These are phyloP conservation scores for Rhexocercosporidium sp. DNA, from an alignment of 2,329 filamentous ascomycete genomes.

Conservation along the genomic window DNA sequence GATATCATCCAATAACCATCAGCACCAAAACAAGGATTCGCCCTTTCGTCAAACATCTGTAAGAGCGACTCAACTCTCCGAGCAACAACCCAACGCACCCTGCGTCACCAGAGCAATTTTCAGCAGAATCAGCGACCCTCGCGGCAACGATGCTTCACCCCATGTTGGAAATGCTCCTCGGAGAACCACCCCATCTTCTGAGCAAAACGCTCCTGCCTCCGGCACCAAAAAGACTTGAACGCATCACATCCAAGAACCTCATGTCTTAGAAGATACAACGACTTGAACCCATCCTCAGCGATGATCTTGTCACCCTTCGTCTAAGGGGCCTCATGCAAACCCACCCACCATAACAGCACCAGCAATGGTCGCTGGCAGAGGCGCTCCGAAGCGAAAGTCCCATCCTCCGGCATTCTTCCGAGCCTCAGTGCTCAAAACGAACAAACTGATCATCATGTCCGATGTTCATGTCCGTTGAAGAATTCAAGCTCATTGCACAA, in stretches of 20 bases:
- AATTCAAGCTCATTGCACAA: neutral
- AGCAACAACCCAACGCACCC: neutral
- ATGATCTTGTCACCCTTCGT: constrained; percentile 1
- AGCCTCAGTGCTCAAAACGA: constrained; percentile 3
- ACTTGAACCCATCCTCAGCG: neutral
- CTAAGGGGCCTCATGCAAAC: neutral
- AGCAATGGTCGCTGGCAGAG: neutral
- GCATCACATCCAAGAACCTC: neutral
- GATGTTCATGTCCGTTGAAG: constrained; percentile 1
- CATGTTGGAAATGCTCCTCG: neutral
- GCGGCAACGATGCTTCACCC: no score
- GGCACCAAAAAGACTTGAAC: neutral
- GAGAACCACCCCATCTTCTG: neutral
- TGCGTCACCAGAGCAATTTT: neutral
- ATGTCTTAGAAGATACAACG: neutral
- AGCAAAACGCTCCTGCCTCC: neutral
- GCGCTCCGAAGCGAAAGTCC: constrained; percentile 1
- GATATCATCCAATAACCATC: neutral
- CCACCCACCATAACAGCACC: neutral
- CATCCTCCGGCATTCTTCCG: constrained; percentile 6
- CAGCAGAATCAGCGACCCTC: no score
- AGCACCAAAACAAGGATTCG: neutral
- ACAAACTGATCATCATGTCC: neutral
- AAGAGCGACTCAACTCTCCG: neutral
- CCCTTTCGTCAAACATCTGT: neutral